Conservation (phyloP, 2,329 filamentous ascomycete genomes). For the Diaporthe sp. region DNA sequence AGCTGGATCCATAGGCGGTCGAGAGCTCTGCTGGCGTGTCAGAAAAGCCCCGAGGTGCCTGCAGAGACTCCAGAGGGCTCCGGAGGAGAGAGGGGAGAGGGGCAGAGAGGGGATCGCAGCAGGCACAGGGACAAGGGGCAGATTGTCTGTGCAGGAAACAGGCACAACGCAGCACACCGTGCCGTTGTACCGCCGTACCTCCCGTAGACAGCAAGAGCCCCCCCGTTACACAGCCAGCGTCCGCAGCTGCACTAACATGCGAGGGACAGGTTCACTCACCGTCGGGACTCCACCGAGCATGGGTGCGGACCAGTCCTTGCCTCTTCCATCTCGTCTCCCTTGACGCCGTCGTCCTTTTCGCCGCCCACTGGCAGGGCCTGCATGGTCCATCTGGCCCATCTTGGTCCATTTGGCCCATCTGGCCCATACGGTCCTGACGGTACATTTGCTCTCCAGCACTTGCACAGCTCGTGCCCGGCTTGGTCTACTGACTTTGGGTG, state of each 20-base stretch:
- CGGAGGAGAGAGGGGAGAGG: not conserved
- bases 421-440: constrained; percentile 14
- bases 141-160: constrained; percentile 17
- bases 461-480: not conserved
- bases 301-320: constrained; percentile 15
- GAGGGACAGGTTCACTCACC: constrained; percentile 18
- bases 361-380: constrained; percentile 15
- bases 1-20: constrained; percentile 23
- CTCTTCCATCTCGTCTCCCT: constrained; percentile 31
- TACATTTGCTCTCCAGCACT: constrained; percentile 3
- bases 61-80: not conserved
- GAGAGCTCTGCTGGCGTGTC: constrained; percentile 8
- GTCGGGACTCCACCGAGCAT: constrained; percentile 29
- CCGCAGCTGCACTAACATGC: constrained; percentile 27
- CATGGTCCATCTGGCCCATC: constrained; percentile 20
- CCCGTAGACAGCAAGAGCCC: not conserved
- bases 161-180: constrained; percentile 23
- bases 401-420: constrained; percentile 1
- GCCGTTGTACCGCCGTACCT: not conserved
- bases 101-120: not conserved
- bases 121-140: constrained; percentile 11
- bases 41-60: constrained; percentile 6
- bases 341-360: constrained; percentile 27
- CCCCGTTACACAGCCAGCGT: constrained; percentile 24
- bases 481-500: constrained; percentile 30